These are phyloP conservation scores for Clonostachys sp. DNA, from an alignment of 2,329 filamentous ascomycete genomes.

Conservation along the genomic window DNA sequence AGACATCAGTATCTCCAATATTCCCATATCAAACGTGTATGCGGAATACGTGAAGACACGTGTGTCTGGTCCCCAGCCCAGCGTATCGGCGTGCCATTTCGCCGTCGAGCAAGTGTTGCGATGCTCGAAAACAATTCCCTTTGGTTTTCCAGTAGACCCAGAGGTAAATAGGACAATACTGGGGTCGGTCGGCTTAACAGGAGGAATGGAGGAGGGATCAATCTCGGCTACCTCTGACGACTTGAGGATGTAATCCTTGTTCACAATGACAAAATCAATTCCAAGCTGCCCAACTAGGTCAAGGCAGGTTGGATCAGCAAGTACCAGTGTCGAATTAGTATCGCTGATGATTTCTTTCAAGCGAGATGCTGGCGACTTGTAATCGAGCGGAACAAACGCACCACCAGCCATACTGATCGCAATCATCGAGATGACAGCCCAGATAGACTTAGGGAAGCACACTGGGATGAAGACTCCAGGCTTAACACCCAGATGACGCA, in stretches of 20 bases:
- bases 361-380: constrained; percentile 17
- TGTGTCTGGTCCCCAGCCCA: constrained; percentile 6
- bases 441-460: constrained; percentile 5
- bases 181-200: constrained; percentile 4
- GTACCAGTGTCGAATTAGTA: background rate
- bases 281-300: background rate
- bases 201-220: background rate
- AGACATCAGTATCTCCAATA: constrained; percentile 4
- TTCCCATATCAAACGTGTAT: constrained; percentile 7
- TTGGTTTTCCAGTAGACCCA: constrained; percentile 5
- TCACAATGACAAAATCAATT: background rate
- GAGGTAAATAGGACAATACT: constrained; percentile 3
- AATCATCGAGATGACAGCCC: constrained; percentile 4
- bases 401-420: constrained; percentile 1
- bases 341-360: background rate
- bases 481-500: constrained; percentile 2
- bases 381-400: constrained; percentile 19
- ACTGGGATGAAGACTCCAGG: background rate
- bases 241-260: background rate
- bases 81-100: constrained; percentile 32
- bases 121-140: constrained; percentile 5
- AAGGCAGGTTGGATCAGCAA: background rate
- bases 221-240: background rate
- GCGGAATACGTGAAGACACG: constrained; percentile 40
- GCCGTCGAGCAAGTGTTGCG: constrained; percentile 16